Conservation (phyloP, 345 rosid species). For the Sonneratia caseolaris region DNA sequence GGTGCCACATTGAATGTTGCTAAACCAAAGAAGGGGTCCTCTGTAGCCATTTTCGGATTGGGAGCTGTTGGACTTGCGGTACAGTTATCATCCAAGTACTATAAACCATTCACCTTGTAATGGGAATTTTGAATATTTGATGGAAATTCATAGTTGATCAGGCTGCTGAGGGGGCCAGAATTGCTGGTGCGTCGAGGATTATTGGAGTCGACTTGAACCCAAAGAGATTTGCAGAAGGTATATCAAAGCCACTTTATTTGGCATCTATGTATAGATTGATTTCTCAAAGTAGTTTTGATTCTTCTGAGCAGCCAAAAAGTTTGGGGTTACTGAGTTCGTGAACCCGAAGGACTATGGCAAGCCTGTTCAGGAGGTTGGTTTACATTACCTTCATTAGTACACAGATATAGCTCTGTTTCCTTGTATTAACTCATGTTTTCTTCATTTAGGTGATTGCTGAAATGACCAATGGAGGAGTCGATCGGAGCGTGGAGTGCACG, state of each 20-base stretch:
- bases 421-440: neutral
- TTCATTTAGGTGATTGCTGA: slow-evolving; percentile 49
- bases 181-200: slow-evolving; percentile 27
- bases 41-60: slow-evolving; percentile 32
- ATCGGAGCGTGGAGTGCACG: slow-evolving; percentile 70
- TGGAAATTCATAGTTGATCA: slow-evolving; percentile 1
- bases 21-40: slow-evolving; percentile 24
- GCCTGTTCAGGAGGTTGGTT: slow-evolving; percentile 29
- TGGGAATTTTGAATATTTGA: too few species aligned
- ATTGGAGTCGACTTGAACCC: slow-evolving; percentile 34
- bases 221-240: slow-evolving; percentile 22
- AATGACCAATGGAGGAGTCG: slow-evolving; percentile 71
- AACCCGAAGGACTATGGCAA: slow-evolving; percentile 30
- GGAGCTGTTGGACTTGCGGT: slow-evolving; percentile 35
- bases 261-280: too few species aligned
- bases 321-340: slow-evolving; percentile 38
- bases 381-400: neutral
- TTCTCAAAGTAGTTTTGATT: neutral
- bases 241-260: neutral
- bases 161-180: slow-evolving; percentile 36
- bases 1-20: slow-evolving; percentile 37
- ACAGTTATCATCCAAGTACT: neutral
- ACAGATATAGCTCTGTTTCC: neutral
- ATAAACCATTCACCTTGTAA: too few species aligned
- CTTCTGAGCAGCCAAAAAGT: slow-evolving; percentile 28